Conservation (phyloP, 2,329 filamentous ascomycete species). For the Myotisia sp. region DNA sequence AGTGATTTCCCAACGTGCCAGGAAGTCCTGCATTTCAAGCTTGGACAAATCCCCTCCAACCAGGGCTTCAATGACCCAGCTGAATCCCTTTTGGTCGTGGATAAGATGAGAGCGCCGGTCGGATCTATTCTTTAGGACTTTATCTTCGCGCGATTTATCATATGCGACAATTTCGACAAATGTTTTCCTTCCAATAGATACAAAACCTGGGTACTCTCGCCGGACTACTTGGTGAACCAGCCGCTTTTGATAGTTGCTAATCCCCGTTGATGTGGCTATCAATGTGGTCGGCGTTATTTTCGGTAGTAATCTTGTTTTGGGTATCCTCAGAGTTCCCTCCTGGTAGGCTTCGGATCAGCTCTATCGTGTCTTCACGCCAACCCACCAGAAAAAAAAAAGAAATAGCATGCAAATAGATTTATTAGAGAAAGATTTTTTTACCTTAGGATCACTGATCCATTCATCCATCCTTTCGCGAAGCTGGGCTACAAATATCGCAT, state of each 20-base stretch:
- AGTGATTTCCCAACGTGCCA: slow-evolving; percentile 4
- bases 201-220: slow-evolving; percentile 39
- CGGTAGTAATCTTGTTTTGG: slow-evolving; percentile 4
- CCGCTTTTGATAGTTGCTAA: slow-evolving; percentile 49
- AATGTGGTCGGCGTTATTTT: too few species aligned
- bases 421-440: slow-evolving; percentile 10
- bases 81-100: slow-evolving; percentile 27
- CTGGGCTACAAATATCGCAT: slow-evolving; percentile 37
- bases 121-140: slow-evolving; percentile 18
- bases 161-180: slow-evolving; percentile 30
- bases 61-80: slow-evolving; percentile 36
- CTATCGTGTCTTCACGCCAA: too few species aligned
- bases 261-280: too few species aligned
- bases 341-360: too few species aligned
- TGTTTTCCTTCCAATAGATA: slow-evolving; percentile 23
- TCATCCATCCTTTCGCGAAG: slow-evolving; percentile 32
- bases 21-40: slow-evolving; percentile 23
- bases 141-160: slow-evolving; percentile 24
- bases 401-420: too few species aligned
- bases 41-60: slow-evolving; percentile 28
- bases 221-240: slow-evolving; percentile 54
- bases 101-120: slow-evolving; percentile 18
- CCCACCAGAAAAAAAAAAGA: too few species aligned
- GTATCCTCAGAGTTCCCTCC: too few species aligned
- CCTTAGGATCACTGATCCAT: slow-evolving; percentile 28